Conservation (phyloP, 371 early-diverging fungal genomes). For the Thermomucor indicae-seudaticae region DNA sequence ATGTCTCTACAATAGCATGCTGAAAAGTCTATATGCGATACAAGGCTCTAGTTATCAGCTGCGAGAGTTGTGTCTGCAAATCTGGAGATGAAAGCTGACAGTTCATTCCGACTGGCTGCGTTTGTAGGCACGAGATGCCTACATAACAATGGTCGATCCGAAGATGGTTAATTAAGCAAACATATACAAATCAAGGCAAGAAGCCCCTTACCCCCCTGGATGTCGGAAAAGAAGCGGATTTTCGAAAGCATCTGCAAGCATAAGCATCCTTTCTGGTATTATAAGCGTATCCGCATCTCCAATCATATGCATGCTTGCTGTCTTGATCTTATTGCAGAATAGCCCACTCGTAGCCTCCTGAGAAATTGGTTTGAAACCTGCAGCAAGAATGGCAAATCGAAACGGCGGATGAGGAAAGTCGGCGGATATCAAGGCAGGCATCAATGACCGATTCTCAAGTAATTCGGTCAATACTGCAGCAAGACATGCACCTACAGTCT, state of each 20-base stretch:
- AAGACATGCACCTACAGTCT: slow-evolving; percentile 59
- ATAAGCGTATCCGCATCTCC: slow-evolving; percentile 58
- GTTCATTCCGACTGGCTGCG: slow-evolving; percentile 54
- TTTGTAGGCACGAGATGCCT: slow-evolving; percentile 70
- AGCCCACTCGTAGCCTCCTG: slow-evolving; percentile 32
- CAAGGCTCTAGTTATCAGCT: no score
- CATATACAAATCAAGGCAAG: not conserved
- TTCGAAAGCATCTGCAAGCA: slow-evolving; percentile 35
- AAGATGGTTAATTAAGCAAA: not conserved
- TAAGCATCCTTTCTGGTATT: slow-evolving; percentile 35
- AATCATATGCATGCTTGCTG: slow-evolving; percentile 65
- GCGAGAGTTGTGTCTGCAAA: no score
- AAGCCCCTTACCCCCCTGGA: slow-evolving; percentile 50
- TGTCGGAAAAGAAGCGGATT: slow-evolving; percentile 34
- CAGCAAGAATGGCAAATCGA: slow-evolving; percentile 57
- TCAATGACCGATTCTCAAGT: slow-evolving; percentile 29
- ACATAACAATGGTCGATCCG: slow-evolving; percentile 1
- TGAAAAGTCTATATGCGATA: no score
- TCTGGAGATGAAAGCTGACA: slow-evolving; percentile 55
- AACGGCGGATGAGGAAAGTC: slow-evolving; percentile 46
- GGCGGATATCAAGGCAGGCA: slow-evolving; percentile 19
- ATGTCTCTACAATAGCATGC: no score
- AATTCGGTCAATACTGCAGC: slow-evolving; percentile 55
- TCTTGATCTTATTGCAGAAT: slow-evolving; percentile 38
- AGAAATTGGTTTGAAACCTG: slow-evolving; percentile 50